Evolutionary conservation across 176 grass and related monocot species (phyloP).

Genomic region (Alloteropsis semialata): DNA sequence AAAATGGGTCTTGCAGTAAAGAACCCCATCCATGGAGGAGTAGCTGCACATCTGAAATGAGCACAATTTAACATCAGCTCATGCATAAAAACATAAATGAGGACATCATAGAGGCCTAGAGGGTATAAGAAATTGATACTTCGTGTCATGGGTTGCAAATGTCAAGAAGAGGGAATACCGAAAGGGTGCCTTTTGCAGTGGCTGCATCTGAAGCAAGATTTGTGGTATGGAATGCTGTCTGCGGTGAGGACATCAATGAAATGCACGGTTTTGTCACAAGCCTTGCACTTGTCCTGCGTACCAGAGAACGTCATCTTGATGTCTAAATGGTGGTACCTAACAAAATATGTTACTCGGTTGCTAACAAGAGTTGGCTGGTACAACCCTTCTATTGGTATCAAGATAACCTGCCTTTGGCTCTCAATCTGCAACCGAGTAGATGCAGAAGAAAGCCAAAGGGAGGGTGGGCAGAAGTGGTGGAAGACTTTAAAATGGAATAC

Average conservation of each 20-base stretch:
- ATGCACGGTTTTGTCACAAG: slow-evolving; percentile 69
- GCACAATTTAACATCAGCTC: neutral
- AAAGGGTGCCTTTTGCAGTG: slow-evolving; percentile 76
- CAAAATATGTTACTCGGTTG: slow-evolving; percentile 27
- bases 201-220: slow-evolving; percentile 89
- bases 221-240: slow-evolving; percentile 59
- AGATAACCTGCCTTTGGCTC: slow-evolving; percentile 11
- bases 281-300: slow-evolving; percentile 74
- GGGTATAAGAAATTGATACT: slow-evolving; percentile 8
- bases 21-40: slow-evolving; percentile 73
- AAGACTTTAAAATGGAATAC: slow-evolving; percentile 35
- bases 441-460: slow-evolving; percentile 41
- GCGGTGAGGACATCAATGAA: slow-evolving; percentile 68
- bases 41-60: slow-evolving; percentile 60
- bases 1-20: slow-evolving; percentile 82
- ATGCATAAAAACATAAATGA: slow-evolving; percentile 9
- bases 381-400: slow-evolving; percentile 19
- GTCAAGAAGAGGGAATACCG: slow-evolving; percentile 28
- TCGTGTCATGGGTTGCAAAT: neutral
- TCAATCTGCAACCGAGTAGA: slow-evolving; percentile 27
- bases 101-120: neutral
- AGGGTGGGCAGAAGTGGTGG: neutral
- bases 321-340: slow-evolving; percentile 5
- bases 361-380: slow-evolving; percentile 5
- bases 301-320: slow-evolving; percentile 66